A percentile compares a stretch with the other conserved stretches of the same genome.
Conservation (phyloP, 116 monocot species). For the Trichopus zeylanicus region DNA sequence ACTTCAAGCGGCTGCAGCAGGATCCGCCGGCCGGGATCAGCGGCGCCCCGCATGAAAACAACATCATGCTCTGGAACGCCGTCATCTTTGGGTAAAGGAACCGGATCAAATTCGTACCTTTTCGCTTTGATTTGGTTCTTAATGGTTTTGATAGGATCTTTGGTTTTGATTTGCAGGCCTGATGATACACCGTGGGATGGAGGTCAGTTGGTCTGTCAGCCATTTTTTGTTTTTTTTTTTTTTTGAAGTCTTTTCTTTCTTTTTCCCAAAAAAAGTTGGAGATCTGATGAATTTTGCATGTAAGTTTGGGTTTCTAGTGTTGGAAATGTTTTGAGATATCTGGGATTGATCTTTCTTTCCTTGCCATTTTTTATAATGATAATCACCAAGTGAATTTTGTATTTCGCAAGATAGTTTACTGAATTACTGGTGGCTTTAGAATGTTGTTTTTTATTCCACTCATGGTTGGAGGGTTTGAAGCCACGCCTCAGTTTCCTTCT, state of each 20-base stretch:
- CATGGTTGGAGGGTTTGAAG: no score
- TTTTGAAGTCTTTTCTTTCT: not conserved
- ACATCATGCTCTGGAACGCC: slow-evolving; percentile 20
- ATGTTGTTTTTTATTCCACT: no score
- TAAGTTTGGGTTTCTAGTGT: no score
- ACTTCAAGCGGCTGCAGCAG: slow-evolving; percentile 17
- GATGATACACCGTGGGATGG: slow-evolving; percentile 22
- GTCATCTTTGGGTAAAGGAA: slow-evolving; percentile 9
- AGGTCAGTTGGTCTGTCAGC: slow-evolving; percentile 7
- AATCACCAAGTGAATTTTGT: not conserved
- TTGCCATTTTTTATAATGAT: no score
- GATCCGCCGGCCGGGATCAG: slow-evolving; percentile 16
- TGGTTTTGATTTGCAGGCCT: slow-evolving; percentile 10
- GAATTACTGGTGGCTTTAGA: no score
- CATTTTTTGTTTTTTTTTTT: not conserved
- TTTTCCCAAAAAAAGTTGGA: not conserved
- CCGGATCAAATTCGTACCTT: not conserved
- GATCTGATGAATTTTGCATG: not conserved
- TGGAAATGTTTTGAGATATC: no score
- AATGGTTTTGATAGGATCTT: not conserved
- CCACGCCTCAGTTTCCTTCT: no score
- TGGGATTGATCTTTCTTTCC: no score
- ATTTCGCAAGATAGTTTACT: not conserved
- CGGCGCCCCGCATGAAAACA: slow-evolving; percentile 14
- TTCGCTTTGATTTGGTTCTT: not conserved